phyloP scores from a whole-genome alignment of 1,139 yeast species.

The Casaregolazyma suthepensis region DNA sequence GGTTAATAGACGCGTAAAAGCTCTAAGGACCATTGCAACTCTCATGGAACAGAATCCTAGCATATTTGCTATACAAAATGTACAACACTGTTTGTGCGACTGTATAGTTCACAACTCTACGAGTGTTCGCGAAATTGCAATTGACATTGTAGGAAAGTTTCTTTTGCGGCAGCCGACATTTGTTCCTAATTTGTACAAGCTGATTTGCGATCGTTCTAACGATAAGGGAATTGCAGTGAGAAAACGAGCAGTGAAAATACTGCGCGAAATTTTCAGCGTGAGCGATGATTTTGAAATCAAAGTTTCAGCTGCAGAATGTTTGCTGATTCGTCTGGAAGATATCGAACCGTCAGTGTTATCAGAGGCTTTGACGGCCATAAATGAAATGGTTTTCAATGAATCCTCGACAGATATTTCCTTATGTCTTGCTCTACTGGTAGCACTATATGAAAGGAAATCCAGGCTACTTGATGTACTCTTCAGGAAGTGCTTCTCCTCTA shows the following conservation, averaged over 20 bases:
- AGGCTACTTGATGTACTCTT: constrained; percentile 35
- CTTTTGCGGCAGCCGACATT: constrained; percentile 41
- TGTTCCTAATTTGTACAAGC: constrained; percentile 43
- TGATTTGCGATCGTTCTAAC: constrained; percentile 44
- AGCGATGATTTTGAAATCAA: constrained; percentile 33
- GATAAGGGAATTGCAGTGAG: constrained; percentile 65
- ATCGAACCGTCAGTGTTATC: constrained; percentile 58
- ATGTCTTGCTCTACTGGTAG: not conserved
- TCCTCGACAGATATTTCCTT: not conserved
- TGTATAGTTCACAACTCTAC: constrained; percentile 58
- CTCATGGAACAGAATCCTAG: constrained; percentile 48
- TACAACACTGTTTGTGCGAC: constrained; percentile 48
- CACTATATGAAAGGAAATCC: constrained; percentile 12
- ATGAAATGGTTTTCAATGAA: not conserved
- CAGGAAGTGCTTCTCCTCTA: constrained; percentile 29
- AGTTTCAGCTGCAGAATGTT: constrained; percentile 42
- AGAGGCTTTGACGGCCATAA: constrained; percentile 32
- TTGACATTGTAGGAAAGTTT: constrained; percentile 58
- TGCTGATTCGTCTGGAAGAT: constrained; percentile 56
- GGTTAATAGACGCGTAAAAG: constrained; percentile 57
- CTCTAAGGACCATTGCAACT: constrained; percentile 51
- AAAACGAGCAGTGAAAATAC: constrained; percentile 52
- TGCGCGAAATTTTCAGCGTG: constrained; percentile 44
- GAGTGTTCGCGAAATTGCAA: constrained; percentile 66
- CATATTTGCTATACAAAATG: constrained; percentile 43